phyloP scores from a whole-genome alignment of 2,329 filamentous ascomycete genomes.

The Phialophora tarda region DNA sequence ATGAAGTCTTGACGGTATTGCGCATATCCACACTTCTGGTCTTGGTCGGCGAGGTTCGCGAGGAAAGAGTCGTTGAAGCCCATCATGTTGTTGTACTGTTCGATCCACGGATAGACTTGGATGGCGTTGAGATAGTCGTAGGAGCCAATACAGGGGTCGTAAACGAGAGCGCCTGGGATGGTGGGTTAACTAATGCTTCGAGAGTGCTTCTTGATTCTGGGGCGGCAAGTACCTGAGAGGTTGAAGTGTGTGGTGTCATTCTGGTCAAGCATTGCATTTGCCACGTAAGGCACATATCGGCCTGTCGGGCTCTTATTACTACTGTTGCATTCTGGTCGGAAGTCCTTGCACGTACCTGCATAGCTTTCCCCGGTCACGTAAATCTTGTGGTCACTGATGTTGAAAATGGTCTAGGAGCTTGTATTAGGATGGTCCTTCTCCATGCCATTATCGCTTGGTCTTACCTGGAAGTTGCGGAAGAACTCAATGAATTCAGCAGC shows the following conservation, averaged over 20 bases:
- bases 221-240: conserved; percentile 49
- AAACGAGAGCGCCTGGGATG: conserved; percentile 28
- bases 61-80: conserved; percentile 33
- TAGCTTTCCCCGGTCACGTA: conserved; percentile 63
- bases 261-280: conserved; percentile 35
- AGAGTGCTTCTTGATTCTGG: not conserved
- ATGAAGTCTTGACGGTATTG: conserved; percentile 34
- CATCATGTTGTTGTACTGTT: conserved; percentile 36
- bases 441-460: not conserved
- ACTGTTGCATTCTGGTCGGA: too few species aligned
- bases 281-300: conserved; percentile 59
- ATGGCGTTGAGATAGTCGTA: conserved; percentile 28
- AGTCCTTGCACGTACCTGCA: conserved; percentile 40
- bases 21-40: conserved; percentile 32
- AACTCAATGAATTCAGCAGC: conserved; percentile 57
- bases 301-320: conserved; percentile 40
- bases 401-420: conserved; percentile 46
- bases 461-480: conserved; percentile 57
- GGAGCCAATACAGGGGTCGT: conserved; percentile 36
- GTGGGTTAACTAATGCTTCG: not conserved
- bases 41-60: conserved; percentile 22
- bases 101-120: conserved; percentile 27
- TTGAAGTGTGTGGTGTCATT: conserved; percentile 58
- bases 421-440: not conserved
- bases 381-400: conserved; percentile 57